Conservation (phyloP, 257 asterid species). For the Anisodus tanguticus region DNA sequence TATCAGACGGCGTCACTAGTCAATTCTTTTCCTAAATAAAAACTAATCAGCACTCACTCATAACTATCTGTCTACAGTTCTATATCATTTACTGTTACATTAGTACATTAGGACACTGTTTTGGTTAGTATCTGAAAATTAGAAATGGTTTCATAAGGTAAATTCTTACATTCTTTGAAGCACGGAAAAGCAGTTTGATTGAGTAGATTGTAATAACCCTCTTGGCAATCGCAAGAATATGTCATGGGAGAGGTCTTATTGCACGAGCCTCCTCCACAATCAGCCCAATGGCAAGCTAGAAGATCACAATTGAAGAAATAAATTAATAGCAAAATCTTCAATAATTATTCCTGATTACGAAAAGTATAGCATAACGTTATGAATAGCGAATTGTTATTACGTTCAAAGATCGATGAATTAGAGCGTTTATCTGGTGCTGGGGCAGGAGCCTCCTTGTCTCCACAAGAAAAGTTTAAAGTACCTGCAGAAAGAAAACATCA, state of each 20-base stretch:
- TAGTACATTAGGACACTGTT: no score
- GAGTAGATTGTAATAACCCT: conserved; percentile 60
- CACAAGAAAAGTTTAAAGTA: conserved; percentile 52
- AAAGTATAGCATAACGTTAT: background rate
- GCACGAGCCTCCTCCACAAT: conserved; percentile 84
- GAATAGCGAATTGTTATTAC: conserved; percentile 40
- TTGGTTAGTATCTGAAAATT: background rate
- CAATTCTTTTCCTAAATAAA: background rate
- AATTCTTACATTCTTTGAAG: conserved; percentile 59
- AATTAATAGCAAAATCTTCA: background rate
- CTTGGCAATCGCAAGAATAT: conserved; percentile 55
- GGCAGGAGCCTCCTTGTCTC: conserved; percentile 39
- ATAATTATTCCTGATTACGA: background rate
- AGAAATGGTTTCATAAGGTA: background rate
- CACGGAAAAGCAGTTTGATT: conserved; percentile 67
- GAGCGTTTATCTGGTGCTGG: conserved; percentile 38
- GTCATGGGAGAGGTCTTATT: conserved; percentile 48
- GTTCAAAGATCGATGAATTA: conserved; percentile 53
- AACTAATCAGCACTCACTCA: background rate
- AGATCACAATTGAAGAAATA: background rate
- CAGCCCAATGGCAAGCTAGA: conserved; percentile 58
- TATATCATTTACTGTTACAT: background rate
- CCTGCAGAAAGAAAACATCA: conserved; percentile 45
- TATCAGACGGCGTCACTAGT: background rate
- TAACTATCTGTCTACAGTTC: background rate